Conservation (phyloP, 345 rosid genomes). For the Pistacia vera region DNA sequence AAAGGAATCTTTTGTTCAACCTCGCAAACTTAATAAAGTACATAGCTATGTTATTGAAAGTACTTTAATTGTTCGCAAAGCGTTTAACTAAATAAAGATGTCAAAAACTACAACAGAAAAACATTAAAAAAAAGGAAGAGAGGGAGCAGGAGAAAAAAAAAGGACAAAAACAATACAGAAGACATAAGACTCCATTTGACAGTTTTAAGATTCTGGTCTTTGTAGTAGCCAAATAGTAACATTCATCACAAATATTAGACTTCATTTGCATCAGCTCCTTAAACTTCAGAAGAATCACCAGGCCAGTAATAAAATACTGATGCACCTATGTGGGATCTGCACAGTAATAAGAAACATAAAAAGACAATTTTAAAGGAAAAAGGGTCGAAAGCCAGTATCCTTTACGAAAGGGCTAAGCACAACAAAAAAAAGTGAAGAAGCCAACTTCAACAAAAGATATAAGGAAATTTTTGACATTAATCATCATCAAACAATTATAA, state of each 20-base stretch:
- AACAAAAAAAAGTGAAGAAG: background rate
- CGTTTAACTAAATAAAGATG: slow-evolving; percentile 24
- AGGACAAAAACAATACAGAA: slow-evolving; percentile 17
- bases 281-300: slow-evolving; percentile 91
- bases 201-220: slow-evolving; percentile 62
- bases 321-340: slow-evolving; percentile 80
- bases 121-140: background rate
- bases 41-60: slow-evolving; percentile 13
- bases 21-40: slow-evolving; percentile 9
- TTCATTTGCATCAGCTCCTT: slow-evolving; percentile 82
- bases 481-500: background rate
- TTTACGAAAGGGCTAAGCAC: slow-evolving; percentile 25
- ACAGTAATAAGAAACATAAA: slow-evolving; percentile 58
- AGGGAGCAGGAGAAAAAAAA: background rate
- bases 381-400: slow-evolving; percentile 22
- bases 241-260: slow-evolving; percentile 59
- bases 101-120: slow-evolving; percentile 22
- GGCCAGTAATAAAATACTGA: slow-evolving; percentile 77
- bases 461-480: background rate
- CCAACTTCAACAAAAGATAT: slow-evolving; percentile 1
- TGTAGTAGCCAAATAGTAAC: slow-evolving; percentile 52
- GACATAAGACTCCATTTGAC: slow-evolving; percentile 36
- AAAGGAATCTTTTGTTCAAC: slow-evolving; percentile 16
- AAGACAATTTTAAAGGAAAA: slow-evolving; percentile 37
- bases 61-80: slow-evolving; percentile 28